Conservation (phyloP, 306 rosid species). For the Cucurbita ficifolia region DNA sequence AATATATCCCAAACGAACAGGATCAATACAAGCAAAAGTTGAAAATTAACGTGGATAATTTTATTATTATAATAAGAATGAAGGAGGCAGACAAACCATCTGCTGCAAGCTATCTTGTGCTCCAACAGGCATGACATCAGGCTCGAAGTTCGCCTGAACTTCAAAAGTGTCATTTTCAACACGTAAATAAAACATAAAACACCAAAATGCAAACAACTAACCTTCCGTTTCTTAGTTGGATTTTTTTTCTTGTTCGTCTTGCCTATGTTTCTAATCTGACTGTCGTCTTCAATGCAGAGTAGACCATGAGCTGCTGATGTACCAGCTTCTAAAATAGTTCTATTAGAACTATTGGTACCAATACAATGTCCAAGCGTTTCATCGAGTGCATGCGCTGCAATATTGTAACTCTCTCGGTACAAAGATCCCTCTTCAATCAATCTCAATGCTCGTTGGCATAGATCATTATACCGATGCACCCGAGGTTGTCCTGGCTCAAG, state of each 20-base stretch:
- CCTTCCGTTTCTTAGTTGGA: constrained; percentile 92
- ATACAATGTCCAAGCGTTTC: constrained; percentile 59
- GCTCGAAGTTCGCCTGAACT: constrained; percentile 61
- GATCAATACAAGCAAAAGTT: not conserved
- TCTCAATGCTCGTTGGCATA: constrained; percentile 64
- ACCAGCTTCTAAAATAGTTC: constrained; percentile 58
- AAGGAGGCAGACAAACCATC: constrained; percentile 52
- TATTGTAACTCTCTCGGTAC: constrained; percentile 71
- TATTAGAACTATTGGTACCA: constrained; percentile 43
- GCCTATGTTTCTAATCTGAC: constrained; percentile 59
- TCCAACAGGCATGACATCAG: constrained; percentile 63
- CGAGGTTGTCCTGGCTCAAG: constrained; percentile 42
- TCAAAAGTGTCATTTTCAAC: constrained; percentile 15
- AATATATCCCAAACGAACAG: not conserved
- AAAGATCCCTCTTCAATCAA: constrained; percentile 76
- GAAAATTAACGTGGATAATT: not conserved
- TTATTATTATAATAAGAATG: not conserved
- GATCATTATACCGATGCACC: constrained; percentile 64
- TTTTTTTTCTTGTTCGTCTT: constrained; percentile 68
- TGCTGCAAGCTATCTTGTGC: constrained; percentile 85
- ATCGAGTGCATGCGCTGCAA: constrained; percentile 57
- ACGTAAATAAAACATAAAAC: not conserved
- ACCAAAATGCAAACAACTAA: constrained; percentile 16
- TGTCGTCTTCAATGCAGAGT: constrained; percentile 62
- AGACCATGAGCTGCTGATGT: constrained; percentile 57